Percentiles rank a stretch among this genome's conserved stretches.
These are phyloP conservation scores for Suillus cothurnatus DNA, from an alignment of 768 basidiomycete species.

Conservation along the genomic window DNA sequence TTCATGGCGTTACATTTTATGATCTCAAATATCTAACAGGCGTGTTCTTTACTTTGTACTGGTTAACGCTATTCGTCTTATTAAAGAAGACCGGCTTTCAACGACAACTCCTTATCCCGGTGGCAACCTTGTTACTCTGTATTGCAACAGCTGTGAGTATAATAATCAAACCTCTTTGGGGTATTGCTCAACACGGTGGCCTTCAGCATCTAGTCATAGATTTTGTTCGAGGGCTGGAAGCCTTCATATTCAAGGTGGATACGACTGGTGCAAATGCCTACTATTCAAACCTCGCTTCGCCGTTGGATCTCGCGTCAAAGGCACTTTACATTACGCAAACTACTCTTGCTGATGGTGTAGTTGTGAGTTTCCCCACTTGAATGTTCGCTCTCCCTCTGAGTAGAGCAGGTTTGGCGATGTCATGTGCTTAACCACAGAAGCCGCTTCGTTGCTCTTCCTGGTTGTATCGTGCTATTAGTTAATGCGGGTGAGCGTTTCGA, in stretches of 20 bases:
- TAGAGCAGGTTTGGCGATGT: background rate
- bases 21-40: background rate
- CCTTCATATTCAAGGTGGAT: background rate
- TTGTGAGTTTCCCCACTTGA: background rate
- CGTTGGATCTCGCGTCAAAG: conserved; percentile 1
- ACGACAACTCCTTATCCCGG: background rate
- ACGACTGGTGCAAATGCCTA: background rate
- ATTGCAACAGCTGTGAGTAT: conserved; percentile 2
- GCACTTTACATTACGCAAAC: conserved; percentile 3
- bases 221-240: background rate
- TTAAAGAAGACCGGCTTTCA: background rate
- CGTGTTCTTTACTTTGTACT: conserved; percentile 2
- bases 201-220: background rate
- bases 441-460: background rate
- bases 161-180: background rate
- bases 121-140: background rate
- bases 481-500: background rate
- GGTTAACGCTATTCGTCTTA: background rate
- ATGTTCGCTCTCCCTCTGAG: background rate
- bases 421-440: background rate
- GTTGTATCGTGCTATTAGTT: background rate
- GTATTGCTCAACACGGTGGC: background rate
- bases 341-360: conserved; percentile 1
- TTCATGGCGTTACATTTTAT: background rate
- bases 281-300: conserved; percentile 2